Evolutionary conservation across 169 alveolate species (phyloP).

Genomic region (Plasmodium gaboni): DNA sequence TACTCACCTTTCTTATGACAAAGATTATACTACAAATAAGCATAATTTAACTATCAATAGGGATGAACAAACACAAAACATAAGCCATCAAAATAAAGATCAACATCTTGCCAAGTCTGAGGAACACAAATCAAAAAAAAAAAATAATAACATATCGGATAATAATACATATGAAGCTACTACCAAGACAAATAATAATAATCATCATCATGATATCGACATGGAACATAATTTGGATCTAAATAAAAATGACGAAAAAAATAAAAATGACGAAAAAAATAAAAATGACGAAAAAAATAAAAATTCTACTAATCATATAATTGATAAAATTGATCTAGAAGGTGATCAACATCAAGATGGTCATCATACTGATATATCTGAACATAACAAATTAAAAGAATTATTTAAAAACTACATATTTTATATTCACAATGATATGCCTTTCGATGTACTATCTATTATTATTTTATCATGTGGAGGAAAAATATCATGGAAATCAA

Average conservation of each 20-base stretch:
- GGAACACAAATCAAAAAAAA: background rate
- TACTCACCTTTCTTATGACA: slow-evolving; percentile 32
- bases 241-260: too few species aligned
- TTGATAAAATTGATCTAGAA: background rate
- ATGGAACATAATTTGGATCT: too few species aligned
- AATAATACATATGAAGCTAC: background rate
- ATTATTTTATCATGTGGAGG: slow-evolving; percentile 66
- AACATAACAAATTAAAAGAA: slow-evolving; percentile 15
- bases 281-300: too few species aligned
- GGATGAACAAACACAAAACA: background rate
- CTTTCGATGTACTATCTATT: slow-evolving; percentile 30
- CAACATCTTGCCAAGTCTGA: background rate
- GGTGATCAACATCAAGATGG: background rate
- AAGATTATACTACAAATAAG: background rate
- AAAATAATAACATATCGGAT: background rate
- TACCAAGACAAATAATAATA: too few species aligned
- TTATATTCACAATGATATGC: slow-evolving; percentile 65
- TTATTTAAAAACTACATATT: slow-evolving; percentile 41
- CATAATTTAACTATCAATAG: background rate
- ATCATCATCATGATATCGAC: too few species aligned
- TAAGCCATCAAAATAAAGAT: background rate
- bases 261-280: too few species aligned
- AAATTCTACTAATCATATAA: too few species aligned
- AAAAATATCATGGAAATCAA: slow-evolving; percentile 27
- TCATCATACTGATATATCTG: slow-evolving; percentile 5